phyloP scores from a whole-genome alignment of 2,329 filamentous ascomycete genomes.

The Chalara sp. region DNA sequence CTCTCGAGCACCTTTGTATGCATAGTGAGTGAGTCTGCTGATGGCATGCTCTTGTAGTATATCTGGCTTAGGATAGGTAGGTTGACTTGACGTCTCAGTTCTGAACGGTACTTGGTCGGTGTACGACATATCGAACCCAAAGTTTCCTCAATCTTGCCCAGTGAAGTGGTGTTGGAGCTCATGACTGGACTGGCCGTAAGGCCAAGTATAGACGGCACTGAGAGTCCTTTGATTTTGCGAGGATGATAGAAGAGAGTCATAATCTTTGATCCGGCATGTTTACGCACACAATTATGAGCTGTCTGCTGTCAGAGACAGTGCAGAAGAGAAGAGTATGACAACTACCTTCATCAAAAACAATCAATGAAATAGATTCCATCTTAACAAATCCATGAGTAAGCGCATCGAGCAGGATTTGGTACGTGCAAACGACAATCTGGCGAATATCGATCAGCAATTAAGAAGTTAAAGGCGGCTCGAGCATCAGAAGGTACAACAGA shows the following conservation, averaged over 20 bases:
- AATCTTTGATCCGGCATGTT: slow-evolving; percentile 23
- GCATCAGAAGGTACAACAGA: no score
- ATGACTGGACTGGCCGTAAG: slow-evolving; percentile 28
- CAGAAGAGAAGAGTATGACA: neutral
- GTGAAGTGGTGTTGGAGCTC: slow-evolving; percentile 19
- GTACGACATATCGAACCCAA: slow-evolving; percentile 49
- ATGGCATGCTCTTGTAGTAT: slow-evolving; percentile 5
- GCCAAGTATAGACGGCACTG: slow-evolving; percentile 25
- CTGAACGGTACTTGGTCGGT: slow-evolving; percentile 46
- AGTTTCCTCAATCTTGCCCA: slow-evolving; percentile 40
- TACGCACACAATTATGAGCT: slow-evolving; percentile 28
- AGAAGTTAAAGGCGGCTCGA: no score
- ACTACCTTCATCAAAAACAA: slow-evolving; percentile 62
- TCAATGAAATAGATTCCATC: slow-evolving; percentile 45
- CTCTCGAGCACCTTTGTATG: slow-evolving; percentile 14
- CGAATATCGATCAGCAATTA: no score
- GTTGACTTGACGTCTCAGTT: slow-evolving; percentile 30
- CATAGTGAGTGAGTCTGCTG: neutral
- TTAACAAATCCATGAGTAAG: slow-evolving; percentile 55
- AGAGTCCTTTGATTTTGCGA: slow-evolving; percentile 7
- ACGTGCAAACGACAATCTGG: slow-evolving; percentile 53
- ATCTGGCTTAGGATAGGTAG: slow-evolving; percentile 19
- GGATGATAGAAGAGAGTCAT: slow-evolving; percentile 26
- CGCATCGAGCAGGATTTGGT: slow-evolving; percentile 52
- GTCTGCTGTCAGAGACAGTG: neutral